Evolutionary conservation across 2,329 filamentous ascomycete genomes (phyloP).

Genomic region (Aspergillus awamori): DNA sequence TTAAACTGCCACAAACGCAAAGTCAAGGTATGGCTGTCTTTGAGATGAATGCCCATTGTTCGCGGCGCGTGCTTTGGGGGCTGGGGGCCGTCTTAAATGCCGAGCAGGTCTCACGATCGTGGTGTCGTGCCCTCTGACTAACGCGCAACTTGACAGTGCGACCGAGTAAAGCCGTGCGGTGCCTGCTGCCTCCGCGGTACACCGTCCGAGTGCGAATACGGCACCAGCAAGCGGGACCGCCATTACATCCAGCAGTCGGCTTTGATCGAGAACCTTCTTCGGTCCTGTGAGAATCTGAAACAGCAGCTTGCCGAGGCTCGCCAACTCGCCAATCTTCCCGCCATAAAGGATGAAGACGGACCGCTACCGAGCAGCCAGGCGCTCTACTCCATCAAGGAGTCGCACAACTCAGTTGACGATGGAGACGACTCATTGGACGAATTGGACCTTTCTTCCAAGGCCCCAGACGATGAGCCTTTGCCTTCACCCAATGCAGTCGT

Average conservation of each 20-base stretch:
- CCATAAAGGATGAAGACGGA: constrained; percentile 20
- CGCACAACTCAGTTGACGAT: constrained; percentile 7
- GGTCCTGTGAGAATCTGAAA: constrained; percentile 25
- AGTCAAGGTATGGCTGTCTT: constrained; percentile 31
- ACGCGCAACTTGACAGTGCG: constrained; percentile 24
- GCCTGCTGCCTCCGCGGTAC: constrained; percentile 35
- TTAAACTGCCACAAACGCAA: constrained; percentile 37
- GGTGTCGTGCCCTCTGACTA: neutral
- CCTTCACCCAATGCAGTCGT: neutral
- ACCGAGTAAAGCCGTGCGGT: constrained; percentile 35
- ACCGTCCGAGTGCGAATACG: constrained; percentile 36
- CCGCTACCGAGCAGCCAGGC: neutral
- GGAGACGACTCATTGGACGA: neutral
- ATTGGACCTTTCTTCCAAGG: neutral
- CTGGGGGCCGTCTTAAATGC: neutral
- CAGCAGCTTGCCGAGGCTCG: constrained; percentile 25
- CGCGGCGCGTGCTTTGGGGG: neutral
- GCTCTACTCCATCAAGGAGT: neutral
- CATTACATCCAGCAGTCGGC: constrained; percentile 33
- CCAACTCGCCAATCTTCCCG: constrained; percentile 19
- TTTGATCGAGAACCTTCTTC: constrained; percentile 31
- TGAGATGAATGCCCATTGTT: neutral
- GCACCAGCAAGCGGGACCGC: constrained; percentile 34
- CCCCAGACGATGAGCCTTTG: neutral
- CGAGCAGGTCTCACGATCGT: neutral